Evolutionary conservation across 192 early-diverging fungal genomes (phyloP), one percentile per base, ranked within the genome.

Genomic region (Spizellomyces punctatus): DNA sequence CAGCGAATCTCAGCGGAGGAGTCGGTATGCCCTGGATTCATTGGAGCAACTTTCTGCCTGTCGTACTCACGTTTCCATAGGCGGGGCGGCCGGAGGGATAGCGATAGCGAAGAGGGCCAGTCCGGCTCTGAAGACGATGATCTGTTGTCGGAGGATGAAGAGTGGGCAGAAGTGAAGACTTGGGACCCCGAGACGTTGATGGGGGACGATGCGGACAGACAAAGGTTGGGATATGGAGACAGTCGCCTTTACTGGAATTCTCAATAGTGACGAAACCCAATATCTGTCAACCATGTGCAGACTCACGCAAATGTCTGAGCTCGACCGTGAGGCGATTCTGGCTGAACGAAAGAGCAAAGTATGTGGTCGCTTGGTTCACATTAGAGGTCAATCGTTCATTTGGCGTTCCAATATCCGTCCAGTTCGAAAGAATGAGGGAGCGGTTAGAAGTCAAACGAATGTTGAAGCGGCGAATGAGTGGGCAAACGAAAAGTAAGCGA

Each of bases 351-450:
- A 61, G 36, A 61, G 59, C 59, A 61, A 61, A 41, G 59, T 61
- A 41, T 41, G 8, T 14, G 36, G 6, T 41, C 36, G 5, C 9
- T 6, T 17, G 22, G 36, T 14, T 61, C 42, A 42, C 36, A 19
- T 27, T 19, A 0, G 6, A 36, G 16, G 5, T 27, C 59, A 14
- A 16, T 16, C 4, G 36, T 41, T 19, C 59, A 42, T 41, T 16
- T 42, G 17, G 0, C 59, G 36, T 65, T 19, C 45, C 45, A 48
- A 16, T 16, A 17, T 16, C 5, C 60, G 17, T 41, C 5, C 42
- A 65, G 63, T 48, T 72, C 8, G 71, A 72, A 41, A 49, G 60
- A 45, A 72, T 72, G 71, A 48, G 50, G 27, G 71, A 72, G 62
- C 61, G 71, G 17, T 14, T 72, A 42, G 71, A 63, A 43, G 71